A percentile compares a stretch with the other conserved stretches of the same genome.
Conservation (phyloP, 345 rosid genomes). For the Trapa incisa region DNA sequence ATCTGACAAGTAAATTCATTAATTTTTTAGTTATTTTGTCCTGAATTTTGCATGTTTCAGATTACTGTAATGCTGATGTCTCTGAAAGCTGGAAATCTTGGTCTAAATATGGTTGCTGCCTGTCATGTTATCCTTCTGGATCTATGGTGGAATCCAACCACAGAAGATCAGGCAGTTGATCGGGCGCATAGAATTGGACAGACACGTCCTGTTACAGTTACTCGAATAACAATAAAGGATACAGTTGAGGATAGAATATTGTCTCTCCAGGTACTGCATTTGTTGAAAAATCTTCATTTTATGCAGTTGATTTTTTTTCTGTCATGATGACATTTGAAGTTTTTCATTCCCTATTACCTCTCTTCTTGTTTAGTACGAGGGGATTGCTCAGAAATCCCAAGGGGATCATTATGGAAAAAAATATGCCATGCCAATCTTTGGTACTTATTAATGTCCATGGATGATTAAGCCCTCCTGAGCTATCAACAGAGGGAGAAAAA, state of each 20-base stretch:
- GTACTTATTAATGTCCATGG: neutral
- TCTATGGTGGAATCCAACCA: conserved; percentile 99
- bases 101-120: conserved; percentile 97
- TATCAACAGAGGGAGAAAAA: neutral
- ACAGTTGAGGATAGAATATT: conserved; percentile 88
- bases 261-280: conserved; percentile 61
- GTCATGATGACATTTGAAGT: neutral
- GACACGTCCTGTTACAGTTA: conserved; percentile 86
- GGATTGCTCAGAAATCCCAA: neutral
- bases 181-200: conserved; percentile 98
- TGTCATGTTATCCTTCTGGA: conserved; percentile 88
- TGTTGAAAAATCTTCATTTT: neutral
- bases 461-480: neutral
- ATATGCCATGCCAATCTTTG: neutral
- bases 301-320: too few relatives aligned
- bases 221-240: conserved; percentile 68
- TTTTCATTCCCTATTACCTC: neutral
- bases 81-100: conserved; percentile 90
- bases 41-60: conserved; percentile 26
- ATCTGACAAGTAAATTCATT: neutral
- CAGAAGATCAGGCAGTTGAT: conserved; percentile 94
- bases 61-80: conserved; percentile 89
- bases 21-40: neutral
- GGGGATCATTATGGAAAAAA: neutral
- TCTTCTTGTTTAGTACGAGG: neutral